Evolutionary conservation across 2,329 filamentous ascomycete species (phyloP), one percentile per base, ranked within the genome.

Genomic region (Pezicula rhizophila): DNA sequence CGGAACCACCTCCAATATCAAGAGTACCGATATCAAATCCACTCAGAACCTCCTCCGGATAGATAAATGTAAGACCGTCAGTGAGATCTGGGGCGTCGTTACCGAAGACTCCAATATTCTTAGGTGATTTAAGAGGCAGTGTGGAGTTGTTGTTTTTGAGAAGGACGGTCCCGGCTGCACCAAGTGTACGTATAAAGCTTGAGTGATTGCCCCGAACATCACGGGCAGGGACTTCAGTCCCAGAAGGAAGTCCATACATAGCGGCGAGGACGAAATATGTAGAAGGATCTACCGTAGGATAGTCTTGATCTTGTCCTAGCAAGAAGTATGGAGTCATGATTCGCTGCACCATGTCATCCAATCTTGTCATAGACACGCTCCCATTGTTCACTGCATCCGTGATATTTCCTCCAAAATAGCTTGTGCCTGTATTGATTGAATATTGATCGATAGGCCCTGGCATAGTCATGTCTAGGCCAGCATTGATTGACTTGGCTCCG

Each of bases 381-480:
- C 75, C 72, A 54, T 77, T 77, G 47, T 69, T 67, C 17, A 80
- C 70, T 5, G 71, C 73, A 6, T 73, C 64, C 1, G 71, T 67
- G 20, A 72, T 3, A 76, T 75, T 45, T 26, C 10, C 44, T 33
- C 48, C 50, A 50, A 49, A 48, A 17, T 75, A 46, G 18, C n/a
- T n/a, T n/a, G n/a, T n/a, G n/a, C n/a, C n/a, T 42, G 35, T 35
- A 39, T 5, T 41, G 38, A 18, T 23, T 41, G 38, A 18, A 15
- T 11, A 23, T 41, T 18, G 15, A 41, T 41, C 38, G 23, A 41
- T 11, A 31, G 18, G 31, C 41, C 81, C 81, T 0, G 84, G 82
- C 84, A 86, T 86, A 10, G 74, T 72, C 81, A 87, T 84, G 53
- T 87, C 83, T 2, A 87, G 67, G 0, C 83, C 83, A 20, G 76